phyloP scores from a whole-genome alignment of 352 stramenopile genomes.

The Halophytophthora batemanensis region DNA sequence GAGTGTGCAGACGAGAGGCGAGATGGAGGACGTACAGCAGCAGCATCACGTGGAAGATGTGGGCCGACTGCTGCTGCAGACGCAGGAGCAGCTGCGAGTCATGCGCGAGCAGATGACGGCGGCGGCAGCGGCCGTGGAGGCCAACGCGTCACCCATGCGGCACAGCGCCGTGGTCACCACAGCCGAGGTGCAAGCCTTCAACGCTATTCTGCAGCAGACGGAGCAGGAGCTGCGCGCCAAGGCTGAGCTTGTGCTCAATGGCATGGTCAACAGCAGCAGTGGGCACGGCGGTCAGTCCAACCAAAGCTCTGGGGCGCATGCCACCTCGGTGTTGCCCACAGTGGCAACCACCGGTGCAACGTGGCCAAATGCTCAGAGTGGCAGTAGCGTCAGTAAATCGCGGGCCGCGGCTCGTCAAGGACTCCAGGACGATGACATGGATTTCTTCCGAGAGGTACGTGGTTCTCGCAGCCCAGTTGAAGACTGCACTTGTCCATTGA shows the following conservation, averaged over 20 bases:
- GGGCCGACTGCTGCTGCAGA: slow-evolving; percentile 74
- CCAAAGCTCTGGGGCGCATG: slow-evolving; percentile 11
- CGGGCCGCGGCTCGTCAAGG: slow-evolving; percentile 7
- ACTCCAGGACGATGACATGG: slow-evolving; percentile 31
- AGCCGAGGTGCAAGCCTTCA: slow-evolving; percentile 43
- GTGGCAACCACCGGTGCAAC: slow-evolving; percentile 12
- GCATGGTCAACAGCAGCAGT: slow-evolving; percentile 52
- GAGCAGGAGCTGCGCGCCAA: slow-evolving; percentile 75
- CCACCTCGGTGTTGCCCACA: slow-evolving; percentile 21
- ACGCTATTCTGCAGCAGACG: slow-evolving; percentile 68
- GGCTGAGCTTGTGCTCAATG: slow-evolving; percentile 73
- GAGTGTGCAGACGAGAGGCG: no score
- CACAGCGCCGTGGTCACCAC: slow-evolving; percentile 23
- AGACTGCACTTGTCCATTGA: slow-evolving; percentile 2
- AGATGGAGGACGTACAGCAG: slow-evolving; percentile 77
- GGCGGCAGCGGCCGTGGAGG: slow-evolving; percentile 26
- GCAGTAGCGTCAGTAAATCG: slow-evolving; percentile 4
- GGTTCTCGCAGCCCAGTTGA: background rate
- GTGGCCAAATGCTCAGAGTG: slow-evolving; percentile 10
- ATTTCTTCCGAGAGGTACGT: slow-evolving; percentile 49
- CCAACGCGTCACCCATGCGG: slow-evolving; percentile 29
- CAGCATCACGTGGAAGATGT: slow-evolving; percentile 84
- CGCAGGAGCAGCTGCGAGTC: slow-evolving; percentile 71
- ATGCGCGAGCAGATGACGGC: slow-evolving; percentile 69
- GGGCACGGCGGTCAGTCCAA: slow-evolving; percentile 12